Base-by-base conservation (phyloP, 2,329 filamentous ascomycete genomes). In the Xylaria sp. region DNA sequence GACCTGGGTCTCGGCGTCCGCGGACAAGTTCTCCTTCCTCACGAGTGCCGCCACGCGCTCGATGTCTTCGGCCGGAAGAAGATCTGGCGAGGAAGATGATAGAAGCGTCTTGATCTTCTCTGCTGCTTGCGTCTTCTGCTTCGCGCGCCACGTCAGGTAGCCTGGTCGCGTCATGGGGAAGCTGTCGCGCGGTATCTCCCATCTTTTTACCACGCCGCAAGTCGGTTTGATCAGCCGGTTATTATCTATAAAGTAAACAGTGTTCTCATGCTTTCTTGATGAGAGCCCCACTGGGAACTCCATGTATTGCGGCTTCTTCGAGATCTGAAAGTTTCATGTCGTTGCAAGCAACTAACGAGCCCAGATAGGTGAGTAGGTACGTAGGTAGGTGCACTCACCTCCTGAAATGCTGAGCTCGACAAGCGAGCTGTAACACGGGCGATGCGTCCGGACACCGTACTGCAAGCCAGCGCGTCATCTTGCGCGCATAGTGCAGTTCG, bases 371-470 rank as follows among this genome's bases (percentile, higher is more conserved):
- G 28, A 28, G 20, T 50, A 41, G 18, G 8, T 46, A 48, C 23
- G n/a, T 46, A 48, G 62, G 48, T 34, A 46, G n/a, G 44, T 13
- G 31, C 41, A 59, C 77, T 58, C 73, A 87, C 81, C 92, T 90
- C 63, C 90, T 88, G 76, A 97, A 92, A 80, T 97, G 94, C 80
- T 97, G 94, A 12, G 93, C 93, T 73, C 93, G 90, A 73, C 94
- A 91, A 20, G 94, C 94, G 56, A 96, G 85, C 71, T 89, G 89
- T 63, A 97, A 84, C 28, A 88, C 81, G 1, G 90, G 89, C 1
- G 91, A 89, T 1, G 93, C 90, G 34, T 84, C 74, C 0, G 92
- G 89, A 9, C 82, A 81, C 70, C 90, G 88, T 18, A 85, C 81
- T 9, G 83, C 78, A 39, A 97, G 89, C 85, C 92, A 96, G 39